Evolutionary conservation across 257 asterid species (phyloP).

Genomic region (Verbascum thapsus): DNA sequence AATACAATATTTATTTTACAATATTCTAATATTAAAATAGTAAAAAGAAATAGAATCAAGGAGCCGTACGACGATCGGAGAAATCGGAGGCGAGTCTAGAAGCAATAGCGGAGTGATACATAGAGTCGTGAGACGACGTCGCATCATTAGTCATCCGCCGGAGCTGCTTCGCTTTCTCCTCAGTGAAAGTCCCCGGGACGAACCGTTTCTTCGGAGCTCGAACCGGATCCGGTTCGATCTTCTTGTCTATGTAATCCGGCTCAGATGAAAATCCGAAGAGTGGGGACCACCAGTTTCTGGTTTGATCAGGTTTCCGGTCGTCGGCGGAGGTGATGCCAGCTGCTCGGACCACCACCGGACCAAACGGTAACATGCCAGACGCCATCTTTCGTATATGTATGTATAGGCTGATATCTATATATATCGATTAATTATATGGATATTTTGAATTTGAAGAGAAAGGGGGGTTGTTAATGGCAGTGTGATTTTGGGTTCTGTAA

Average conservation of each 20-base stretch:
- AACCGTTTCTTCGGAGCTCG: slow-evolving; percentile 35
- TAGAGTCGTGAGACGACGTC: slow-evolving; percentile 40
- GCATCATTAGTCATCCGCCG: slow-evolving; percentile 40
- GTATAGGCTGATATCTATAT: too few species aligned
- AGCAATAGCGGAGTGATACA: slow-evolving; percentile 60
- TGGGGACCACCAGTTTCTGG: slow-evolving; percentile 48
- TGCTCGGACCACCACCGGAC: slow-evolving; percentile 14
- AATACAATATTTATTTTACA: neutral
- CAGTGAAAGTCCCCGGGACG: slow-evolving; percentile 44
- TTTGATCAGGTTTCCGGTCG: slow-evolving; percentile 25
- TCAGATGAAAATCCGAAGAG: slow-evolving; percentile 47
- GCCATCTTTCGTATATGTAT: too few species aligned
- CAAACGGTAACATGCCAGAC: slow-evolving; percentile 22
- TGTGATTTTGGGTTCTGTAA: neutral
- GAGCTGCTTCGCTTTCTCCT: slow-evolving; percentile 51
- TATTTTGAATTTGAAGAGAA: neutral
- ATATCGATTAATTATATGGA: neutral
- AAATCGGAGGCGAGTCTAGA: slow-evolving; percentile 54
- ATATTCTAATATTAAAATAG: neutral
- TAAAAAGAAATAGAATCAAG: neutral
- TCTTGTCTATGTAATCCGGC: slow-evolving; percentile 40
- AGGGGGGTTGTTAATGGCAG: too few species aligned
- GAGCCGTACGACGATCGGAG: slow-evolving; percentile 3
- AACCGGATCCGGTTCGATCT: slow-evolving; percentile 9
- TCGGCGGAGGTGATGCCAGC: slow-evolving; percentile 3